Percentiles rank a stretch among this genome's conserved stretches.
Evolutionary conservation across 208 protist genomes (phyloP).

Genomic region (Acanthamoeba rhysodes): DNA sequence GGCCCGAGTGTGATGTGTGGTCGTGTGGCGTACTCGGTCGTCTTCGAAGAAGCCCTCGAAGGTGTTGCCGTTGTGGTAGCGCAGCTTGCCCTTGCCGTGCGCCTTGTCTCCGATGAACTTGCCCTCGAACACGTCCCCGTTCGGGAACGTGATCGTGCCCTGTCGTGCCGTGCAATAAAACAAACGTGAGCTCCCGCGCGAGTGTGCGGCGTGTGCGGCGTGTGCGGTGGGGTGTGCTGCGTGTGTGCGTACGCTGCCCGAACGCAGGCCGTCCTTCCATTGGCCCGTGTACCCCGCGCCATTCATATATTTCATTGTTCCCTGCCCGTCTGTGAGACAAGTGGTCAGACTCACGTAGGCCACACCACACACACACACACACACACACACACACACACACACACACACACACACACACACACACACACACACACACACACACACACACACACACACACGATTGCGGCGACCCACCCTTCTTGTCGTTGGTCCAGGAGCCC

Average conservation of each 20-base stretch:
- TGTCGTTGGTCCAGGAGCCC: conserved; percentile 18
- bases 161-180: background rate
- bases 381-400: no score
- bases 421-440: no score
- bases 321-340: background rate
- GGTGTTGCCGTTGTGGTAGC: background rate
- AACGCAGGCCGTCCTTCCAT: conserved; percentile 49
- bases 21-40: background rate
- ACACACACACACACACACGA: background rate
- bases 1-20: background rate
- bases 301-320: background rate
- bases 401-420: no score
- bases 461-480: background rate
- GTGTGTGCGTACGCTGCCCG: background rate
- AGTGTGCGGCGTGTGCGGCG: background rate
- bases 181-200: no score
- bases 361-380: no score
- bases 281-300: background rate
- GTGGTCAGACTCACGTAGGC: background rate
- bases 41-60: conserved; percentile 56
- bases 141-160: conserved; percentile 26
- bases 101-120: conserved; percentile 58
- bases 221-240: no score
- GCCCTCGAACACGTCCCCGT: conserved; percentile 57
- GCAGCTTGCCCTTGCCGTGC: background rate